Conservation (phyloP, 225 moss, liverwort and hornwort genomes). For the Polytrichum commune region DNA sequence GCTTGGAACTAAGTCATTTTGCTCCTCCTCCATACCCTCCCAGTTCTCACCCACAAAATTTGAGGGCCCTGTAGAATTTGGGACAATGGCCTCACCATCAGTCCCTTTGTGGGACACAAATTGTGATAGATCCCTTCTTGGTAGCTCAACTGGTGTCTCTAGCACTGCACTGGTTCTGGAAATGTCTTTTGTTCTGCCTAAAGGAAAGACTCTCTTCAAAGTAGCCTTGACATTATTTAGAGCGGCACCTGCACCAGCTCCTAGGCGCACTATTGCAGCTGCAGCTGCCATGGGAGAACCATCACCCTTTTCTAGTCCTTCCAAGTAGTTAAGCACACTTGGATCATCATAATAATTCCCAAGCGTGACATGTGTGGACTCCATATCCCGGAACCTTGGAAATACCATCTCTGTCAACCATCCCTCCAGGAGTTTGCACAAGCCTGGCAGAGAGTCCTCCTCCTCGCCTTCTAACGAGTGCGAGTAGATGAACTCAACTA, state of each 20-base stretch:
- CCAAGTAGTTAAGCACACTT: constrained; percentile 66
- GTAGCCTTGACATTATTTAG: constrained; percentile 67
- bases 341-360: constrained; percentile 87
- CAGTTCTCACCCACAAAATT: constrained; percentile 44
- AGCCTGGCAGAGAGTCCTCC: constrained; percentile 67
- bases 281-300: constrained; percentile 82
- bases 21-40: constrained; percentile 41
- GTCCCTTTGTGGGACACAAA: constrained; percentile 58
- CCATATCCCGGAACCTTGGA: constrained; percentile 77
- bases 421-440: constrained; percentile 92
- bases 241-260: constrained; percentile 71
- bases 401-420: constrained; percentile 88
- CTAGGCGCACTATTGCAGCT: constrained; percentile 81
- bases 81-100: constrained; percentile 41
- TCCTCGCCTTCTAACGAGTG: constrained; percentile 80
- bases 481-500: constrained; percentile 79
- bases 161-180: constrained; percentile 23
- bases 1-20: constrained; percentile 19
- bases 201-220: constrained; percentile 76
- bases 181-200: constrained; percentile 52
- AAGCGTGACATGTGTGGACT: constrained; percentile 51
- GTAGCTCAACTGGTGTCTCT: constrained; percentile 34
- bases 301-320: constrained; percentile 67
- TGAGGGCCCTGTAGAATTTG: constrained; percentile 17
- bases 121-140: constrained; percentile 51